Conservation (phyloP, 192 early-diverging fungal species). For the Paraglomus occultum region DNA sequence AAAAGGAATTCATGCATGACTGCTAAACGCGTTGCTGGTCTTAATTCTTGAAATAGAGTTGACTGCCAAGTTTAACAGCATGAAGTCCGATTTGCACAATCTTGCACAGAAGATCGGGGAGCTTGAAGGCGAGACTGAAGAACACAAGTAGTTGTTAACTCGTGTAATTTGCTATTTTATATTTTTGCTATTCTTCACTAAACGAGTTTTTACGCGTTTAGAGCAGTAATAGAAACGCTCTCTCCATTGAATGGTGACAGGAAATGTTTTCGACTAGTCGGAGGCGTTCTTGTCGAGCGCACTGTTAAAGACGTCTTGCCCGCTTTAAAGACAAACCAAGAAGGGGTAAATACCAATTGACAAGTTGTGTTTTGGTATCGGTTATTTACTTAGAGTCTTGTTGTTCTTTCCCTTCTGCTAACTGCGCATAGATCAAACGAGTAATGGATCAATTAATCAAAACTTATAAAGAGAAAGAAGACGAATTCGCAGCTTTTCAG, state of each 20-base stretch:
- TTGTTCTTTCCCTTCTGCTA: not conserved
- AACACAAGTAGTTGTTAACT: conserved; percentile 71
- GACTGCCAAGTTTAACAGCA: conserved; percentile 50
- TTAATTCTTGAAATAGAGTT: conserved; percentile 36
- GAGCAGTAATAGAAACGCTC: conserved; percentile 93
- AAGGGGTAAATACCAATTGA: conserved; percentile 55
- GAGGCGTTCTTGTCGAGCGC: conserved; percentile 91
- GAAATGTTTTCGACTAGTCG: conserved; percentile 92
- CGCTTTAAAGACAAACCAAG: conserved; percentile 79
- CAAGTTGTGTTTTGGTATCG: not conserved
- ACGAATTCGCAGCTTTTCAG: conserved; percentile 83
- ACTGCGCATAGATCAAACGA: conserved; percentile 59
- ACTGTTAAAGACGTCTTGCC: conserved; percentile 92
- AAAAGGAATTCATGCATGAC: too few species aligned
- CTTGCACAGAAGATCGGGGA: conserved; percentile 92
- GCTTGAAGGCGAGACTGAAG: conserved; percentile 88
- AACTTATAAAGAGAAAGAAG: conserved; percentile 86
- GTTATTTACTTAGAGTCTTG: not conserved
- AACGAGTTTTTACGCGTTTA: conserved; percentile 31
- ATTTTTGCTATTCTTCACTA: not conserved
- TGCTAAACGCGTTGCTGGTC: too few species aligned
- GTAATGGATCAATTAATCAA: conserved; percentile 74
- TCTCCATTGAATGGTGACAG: conserved; percentile 73
- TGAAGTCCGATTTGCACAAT: conserved; percentile 78
- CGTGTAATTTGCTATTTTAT: not conserved